These are phyloP conservation scores for Cucumis cinereus DNA, from an alignment of 306 rosid genomes.

Conservation along the genomic window DNA sequence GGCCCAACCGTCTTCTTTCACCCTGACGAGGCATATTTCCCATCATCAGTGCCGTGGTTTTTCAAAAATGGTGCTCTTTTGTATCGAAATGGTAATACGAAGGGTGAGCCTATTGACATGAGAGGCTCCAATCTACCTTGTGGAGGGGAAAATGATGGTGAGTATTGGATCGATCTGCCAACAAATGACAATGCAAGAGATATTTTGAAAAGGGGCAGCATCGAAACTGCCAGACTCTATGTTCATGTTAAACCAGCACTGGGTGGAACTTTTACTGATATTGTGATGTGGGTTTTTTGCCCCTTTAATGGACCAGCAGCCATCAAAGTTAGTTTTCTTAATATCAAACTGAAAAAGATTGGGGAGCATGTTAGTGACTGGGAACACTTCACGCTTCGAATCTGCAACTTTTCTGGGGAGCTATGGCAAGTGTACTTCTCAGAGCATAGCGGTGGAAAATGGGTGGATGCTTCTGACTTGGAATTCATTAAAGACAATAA, in stretches of 20 bases:
- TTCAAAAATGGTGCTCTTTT: constrained; percentile 50
- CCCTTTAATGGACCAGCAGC: constrained; percentile 62
- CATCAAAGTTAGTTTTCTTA: constrained; percentile 42
- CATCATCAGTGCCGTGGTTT: constrained; percentile 55
- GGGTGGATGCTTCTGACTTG: constrained; percentile 60
- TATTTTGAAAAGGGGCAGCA: constrained; percentile 37
- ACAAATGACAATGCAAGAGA: constrained; percentile 23
- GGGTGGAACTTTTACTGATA: constrained; percentile 73
- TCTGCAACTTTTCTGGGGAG: constrained; percentile 81
- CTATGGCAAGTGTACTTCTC: constrained; percentile 78
- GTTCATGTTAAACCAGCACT: constrained; percentile 67
- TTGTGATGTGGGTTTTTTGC: constrained; percentile 72
- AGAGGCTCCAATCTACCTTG: constrained; percentile 48
- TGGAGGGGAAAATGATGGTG: constrained; percentile 51
- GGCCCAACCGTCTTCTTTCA: constrained; percentile 65
- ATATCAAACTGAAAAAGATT: constrained; percentile 52
- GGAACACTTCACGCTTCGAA: constrained; percentile 93
- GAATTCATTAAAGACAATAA: constrained; percentile 64
- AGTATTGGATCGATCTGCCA: constrained; percentile 71
- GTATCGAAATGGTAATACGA: constrained; percentile 21
- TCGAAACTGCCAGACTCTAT: constrained; percentile 58
- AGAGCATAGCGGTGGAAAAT: constrained; percentile 80
- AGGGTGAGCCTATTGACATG: constrained; percentile 34
- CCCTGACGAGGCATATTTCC: constrained; percentile 41
- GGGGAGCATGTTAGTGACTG: constrained; percentile 92